Evolutionary conservation across 2,329 filamentous ascomycete genomes (phyloP).

Genomic region (Helminthosporium solani): DNA sequence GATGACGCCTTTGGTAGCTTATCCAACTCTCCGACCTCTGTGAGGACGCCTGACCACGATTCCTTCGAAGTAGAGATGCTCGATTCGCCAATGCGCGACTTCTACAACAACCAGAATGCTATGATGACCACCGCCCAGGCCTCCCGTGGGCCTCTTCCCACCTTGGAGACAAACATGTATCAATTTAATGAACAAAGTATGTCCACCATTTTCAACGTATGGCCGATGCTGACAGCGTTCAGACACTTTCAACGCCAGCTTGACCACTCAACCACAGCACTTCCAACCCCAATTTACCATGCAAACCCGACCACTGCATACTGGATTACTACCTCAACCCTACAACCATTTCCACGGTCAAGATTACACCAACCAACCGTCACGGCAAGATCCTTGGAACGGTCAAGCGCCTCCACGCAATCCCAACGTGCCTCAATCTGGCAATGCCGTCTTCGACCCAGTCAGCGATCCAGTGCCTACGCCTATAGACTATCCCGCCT

Average conservation of each 20-base stretch:
- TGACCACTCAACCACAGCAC: conserved; percentile 19
- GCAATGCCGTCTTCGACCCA: conserved; percentile 33
- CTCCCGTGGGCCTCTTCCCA: conserved; percentile 22
- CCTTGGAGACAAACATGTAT: conserved; percentile 24
- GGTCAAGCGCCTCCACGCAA: conserved; percentile 31
- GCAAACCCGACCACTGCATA: conserved; percentile 17
- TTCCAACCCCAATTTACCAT: conserved; percentile 22
- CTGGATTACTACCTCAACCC: conserved; percentile 17
- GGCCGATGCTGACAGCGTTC: conserved; percentile 27
- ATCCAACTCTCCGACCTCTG: conserved; percentile 40
- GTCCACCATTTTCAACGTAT: conserved; percentile 7
- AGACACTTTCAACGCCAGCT: conserved; percentile 22
- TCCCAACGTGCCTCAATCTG: conserved; percentile 28
- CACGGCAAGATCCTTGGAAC: conserved; percentile 36
- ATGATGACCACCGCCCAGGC: conserved; percentile 28
- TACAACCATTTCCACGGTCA: conserved; percentile 21
- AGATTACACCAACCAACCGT: conserved; percentile 25
- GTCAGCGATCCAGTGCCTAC: conserved; percentile 21
- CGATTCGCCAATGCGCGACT: conserved; percentile 28
- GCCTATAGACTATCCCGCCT: conserved; percentile 18
- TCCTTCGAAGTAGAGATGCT: conserved; percentile 36
- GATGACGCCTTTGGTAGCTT: conserved; percentile 28
- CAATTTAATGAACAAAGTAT: conserved; percentile 24
- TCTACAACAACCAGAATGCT: conserved; percentile 26
- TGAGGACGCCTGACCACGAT: conserved; percentile 37